These are phyloP conservation scores for Psophocarpus tetragonolobus DNA, from an alignment of 306 rosid species.

Conservation along the genomic window DNA sequence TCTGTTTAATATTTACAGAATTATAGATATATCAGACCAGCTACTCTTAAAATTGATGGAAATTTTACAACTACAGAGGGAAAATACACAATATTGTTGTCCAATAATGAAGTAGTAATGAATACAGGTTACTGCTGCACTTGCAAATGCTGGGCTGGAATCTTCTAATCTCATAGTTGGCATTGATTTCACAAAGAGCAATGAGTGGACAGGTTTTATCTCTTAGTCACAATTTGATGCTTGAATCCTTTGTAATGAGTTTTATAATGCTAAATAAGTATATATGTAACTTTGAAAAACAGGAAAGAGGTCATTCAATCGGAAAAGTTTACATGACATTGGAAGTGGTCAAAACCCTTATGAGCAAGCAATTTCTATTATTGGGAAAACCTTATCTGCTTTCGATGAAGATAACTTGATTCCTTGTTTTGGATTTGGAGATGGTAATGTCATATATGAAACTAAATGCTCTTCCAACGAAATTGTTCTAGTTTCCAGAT, in stretches of 20 bases:
- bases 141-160: conserved; percentile 78
- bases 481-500: conserved; percentile 4
- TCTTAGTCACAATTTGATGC: conserved; percentile 30
- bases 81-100: conserved; percentile 14
- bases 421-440: conserved; percentile 91
- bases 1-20: not conserved
- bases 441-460: conserved; percentile 49
- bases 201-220: conserved; percentile 83
- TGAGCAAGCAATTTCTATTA: conserved; percentile 80
- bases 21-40: not conserved
- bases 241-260: conserved; percentile 2
- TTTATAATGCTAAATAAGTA: conserved; percentile 21
- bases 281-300: conserved; percentile 26
- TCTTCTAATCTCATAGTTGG: conserved; percentile 90
- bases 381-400: conserved; percentile 66
- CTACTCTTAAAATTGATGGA: conserved; percentile 8
- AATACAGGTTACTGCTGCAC: conserved; percentile 75
- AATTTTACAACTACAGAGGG: conserved; percentile 1
- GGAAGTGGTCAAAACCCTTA: conserved; percentile 66
- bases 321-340: conserved; percentile 70
- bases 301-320: conserved; percentile 85
- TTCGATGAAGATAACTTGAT: conserved; percentile 86
- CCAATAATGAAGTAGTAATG: conserved; percentile 35
- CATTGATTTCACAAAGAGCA: conserved; percentile 93
- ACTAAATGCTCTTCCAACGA: conserved; percentile 14